Conservation (phyloP, 768 basidiomycete species). For the Pleurotus tuoliensis region DNA sequence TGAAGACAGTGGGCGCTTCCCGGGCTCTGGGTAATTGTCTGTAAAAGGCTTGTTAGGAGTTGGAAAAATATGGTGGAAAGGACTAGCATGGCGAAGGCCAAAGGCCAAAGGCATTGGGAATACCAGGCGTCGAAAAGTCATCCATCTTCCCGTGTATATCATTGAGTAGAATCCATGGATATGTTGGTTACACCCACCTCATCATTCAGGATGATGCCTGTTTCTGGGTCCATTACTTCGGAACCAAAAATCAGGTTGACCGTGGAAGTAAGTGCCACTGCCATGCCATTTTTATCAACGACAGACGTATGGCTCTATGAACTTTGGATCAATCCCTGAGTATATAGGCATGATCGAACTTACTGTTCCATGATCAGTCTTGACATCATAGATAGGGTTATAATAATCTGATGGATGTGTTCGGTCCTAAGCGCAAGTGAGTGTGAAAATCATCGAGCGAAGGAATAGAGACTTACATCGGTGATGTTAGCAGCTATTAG, state of each 20-base stretch:
- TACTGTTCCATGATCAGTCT: slow-evolving; percentile 85
- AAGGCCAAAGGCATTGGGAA: slow-evolving; percentile 80
- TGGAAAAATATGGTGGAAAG: background rate
- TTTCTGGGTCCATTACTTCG: slow-evolving; percentile 78
- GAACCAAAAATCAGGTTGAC: slow-evolving; percentile 92
- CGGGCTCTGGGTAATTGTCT: slow-evolving; percentile 88
- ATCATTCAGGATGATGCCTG: slow-evolving; percentile 88
- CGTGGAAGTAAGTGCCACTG: slow-evolving; percentile 81
- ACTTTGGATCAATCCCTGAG: background rate
- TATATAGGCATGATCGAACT: slow-evolving; percentile 16
- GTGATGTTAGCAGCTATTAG: slow-evolving; percentile 66
- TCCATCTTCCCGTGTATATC: slow-evolving; percentile 56
- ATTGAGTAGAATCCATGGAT: background rate
- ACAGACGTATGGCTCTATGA: slow-evolving; percentile 79
- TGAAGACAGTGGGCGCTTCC: slow-evolving; percentile 90
- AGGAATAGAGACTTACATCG: slow-evolving; percentile 51
- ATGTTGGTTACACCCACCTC: slow-evolving; percentile 44
- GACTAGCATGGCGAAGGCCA: slow-evolving; percentile 77
- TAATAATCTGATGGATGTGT: slow-evolving; percentile 86
- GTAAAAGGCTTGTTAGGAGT: slow-evolving; percentile 6
- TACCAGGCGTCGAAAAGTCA: slow-evolving; percentile 86
- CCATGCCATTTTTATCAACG: slow-evolving; percentile 83
- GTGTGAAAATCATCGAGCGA: background rate
- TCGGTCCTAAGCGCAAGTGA: slow-evolving; percentile 45
- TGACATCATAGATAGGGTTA: slow-evolving; percentile 73